Base-by-base conservation (phyloP, 768 basidiomycete species). In the Suillus subluteus region DNA sequence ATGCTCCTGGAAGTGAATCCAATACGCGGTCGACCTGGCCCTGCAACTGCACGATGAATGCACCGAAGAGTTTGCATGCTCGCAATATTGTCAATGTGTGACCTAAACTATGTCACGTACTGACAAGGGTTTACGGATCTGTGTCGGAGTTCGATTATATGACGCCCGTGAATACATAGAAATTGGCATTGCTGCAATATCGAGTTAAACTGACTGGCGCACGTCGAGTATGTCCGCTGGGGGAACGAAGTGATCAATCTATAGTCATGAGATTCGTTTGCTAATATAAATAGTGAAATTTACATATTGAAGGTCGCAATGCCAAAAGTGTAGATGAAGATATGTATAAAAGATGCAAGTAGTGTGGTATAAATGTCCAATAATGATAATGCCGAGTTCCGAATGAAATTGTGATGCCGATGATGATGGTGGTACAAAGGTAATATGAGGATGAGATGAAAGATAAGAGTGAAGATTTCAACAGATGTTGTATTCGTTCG, bases 41-140 rank as follows among this genome's bases (percentile, higher is more conserved):
- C 30, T 15, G 26, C 38, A 41, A 59, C 58, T 3, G 12, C 21
- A 40, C 26, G 55, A 15, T 38, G 26, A n/a, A 43, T 30, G 4
- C 63, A 63, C 38, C 67, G 71, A 66, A 77, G 75, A 64, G 67
- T 43, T n/a, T 62, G 63, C 71, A 73, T 75, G 63, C 44, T 72
- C 21, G 21, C 3, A 35, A 56, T 12, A n/a, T 32, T 11, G 54
- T 55, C 32, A 32, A 32, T 32, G 7, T 37, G 9, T 37, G 26
- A 30, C 50, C 0, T 26, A 26, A 30, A 23, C 48, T 50, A n/a
- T 48, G 43, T 44, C 7, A 35, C 35, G 44, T 9, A 44, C 7
- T n/a, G 46, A 23, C n/a, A 48, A 48, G n/a, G 1, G 44, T 43
- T 43, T 5, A 41, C 40, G 40, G 15, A 43, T 40, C 8, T 46